Percentiles rank a stretch among this genome's conserved stretches.
Evolutionary conservation across 2,329 filamentous ascomycete species (phyloP).

Genomic region (Colletotrichum sidae): DNA sequence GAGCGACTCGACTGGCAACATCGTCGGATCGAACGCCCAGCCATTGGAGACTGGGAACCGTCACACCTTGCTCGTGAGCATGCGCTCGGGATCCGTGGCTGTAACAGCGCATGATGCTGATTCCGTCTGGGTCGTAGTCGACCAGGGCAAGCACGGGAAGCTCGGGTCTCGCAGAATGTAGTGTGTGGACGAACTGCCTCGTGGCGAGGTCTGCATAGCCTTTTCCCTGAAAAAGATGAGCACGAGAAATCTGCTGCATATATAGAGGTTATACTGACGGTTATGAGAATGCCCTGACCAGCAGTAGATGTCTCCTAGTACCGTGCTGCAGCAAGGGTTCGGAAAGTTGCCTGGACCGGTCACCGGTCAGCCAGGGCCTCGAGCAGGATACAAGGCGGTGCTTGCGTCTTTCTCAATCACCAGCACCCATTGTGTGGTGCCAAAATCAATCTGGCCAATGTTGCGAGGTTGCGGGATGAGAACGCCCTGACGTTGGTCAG

Average conservation of each 20-base stretch:
- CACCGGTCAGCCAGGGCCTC: slow-evolving; percentile 9
- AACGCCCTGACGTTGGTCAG: slow-evolving; percentile 59
- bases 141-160: slow-evolving; percentile 73
- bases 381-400: background rate
- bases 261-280: slow-evolving; percentile 56
- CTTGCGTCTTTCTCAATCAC: slow-evolving; percentile 83
- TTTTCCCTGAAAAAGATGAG: slow-evolving; percentile 70
- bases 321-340: slow-evolving; percentile 68
- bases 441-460: slow-evolving; percentile 63
- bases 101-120: slow-evolving; percentile 80
- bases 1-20: slow-evolving; percentile 41
- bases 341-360: slow-evolving; percentile 75
- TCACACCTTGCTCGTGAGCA: slow-evolving; percentile 66
- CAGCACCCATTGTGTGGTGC: slow-evolving; percentile 70
- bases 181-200: slow-evolving; percentile 68
- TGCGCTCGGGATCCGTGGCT: slow-evolving; percentile 74
- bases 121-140: slow-evolving; percentile 82
- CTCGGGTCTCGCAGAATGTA: slow-evolving; percentile 60
- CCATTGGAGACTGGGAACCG: slow-evolving; percentile 68
- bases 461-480: slow-evolving; percentile 68
- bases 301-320: slow-evolving; percentile 64
- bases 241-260: background rate
- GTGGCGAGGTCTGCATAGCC: slow-evolving; percentile 84
- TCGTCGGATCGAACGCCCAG: slow-evolving; percentile 68
- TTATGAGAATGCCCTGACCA: slow-evolving; percentile 74